Evolutionary conservation across 805 yeast genomes (phyloP).

Genomic region (Hermanozyma aechmeae): DNA sequence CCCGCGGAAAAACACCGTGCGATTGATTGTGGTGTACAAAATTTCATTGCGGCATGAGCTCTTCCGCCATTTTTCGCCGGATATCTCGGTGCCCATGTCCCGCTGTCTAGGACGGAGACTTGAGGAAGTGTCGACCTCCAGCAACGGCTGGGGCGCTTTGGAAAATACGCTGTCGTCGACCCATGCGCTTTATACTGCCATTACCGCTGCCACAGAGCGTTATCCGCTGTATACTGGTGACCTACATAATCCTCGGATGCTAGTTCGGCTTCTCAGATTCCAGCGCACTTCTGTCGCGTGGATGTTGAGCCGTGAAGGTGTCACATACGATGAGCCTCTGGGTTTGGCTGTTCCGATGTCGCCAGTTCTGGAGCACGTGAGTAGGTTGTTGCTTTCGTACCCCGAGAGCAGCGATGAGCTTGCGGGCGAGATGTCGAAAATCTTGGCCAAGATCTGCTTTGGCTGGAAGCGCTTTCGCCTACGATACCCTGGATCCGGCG

Average conservation of each 20-base stretch:
- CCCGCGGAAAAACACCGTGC: slow-evolving; percentile 2
- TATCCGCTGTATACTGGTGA: too few relatives aligned
- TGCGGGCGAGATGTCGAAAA: slow-evolving; percentile 14
- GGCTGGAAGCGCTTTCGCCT: slow-evolving; percentile 40
- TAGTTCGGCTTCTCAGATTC: slow-evolving; percentile 10
- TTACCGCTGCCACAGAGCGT: slow-evolving; percentile 41
- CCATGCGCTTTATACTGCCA: slow-evolving; percentile 38
- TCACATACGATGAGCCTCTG: slow-evolving; percentile 8
- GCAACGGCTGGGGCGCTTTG: not conserved
- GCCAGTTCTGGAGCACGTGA: not conserved
- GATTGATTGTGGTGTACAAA: slow-evolving; percentile 2
- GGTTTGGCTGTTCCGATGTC: not conserved
- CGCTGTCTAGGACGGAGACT: not conserved
- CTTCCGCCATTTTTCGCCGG: slow-evolving; percentile 10
- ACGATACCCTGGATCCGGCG: too few relatives aligned
- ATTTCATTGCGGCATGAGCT: slow-evolving; percentile 5
- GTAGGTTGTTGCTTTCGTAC: not conserved
- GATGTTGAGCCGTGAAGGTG: too few relatives aligned
- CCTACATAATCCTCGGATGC: too few relatives aligned
- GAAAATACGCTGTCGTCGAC: slow-evolving; percentile 17
- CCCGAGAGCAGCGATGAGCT: slow-evolving; percentile 6
- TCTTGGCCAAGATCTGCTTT: slow-evolving; percentile 35
- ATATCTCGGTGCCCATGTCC: slow-evolving; percentile 6
- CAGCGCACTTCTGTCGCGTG: slow-evolving; percentile 14
- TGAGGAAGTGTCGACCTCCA: not conserved